Evolutionary conservation across 2,329 filamentous ascomycete genomes (phyloP).

Genomic region (Scopulariopsis brevicaulis): DNA sequence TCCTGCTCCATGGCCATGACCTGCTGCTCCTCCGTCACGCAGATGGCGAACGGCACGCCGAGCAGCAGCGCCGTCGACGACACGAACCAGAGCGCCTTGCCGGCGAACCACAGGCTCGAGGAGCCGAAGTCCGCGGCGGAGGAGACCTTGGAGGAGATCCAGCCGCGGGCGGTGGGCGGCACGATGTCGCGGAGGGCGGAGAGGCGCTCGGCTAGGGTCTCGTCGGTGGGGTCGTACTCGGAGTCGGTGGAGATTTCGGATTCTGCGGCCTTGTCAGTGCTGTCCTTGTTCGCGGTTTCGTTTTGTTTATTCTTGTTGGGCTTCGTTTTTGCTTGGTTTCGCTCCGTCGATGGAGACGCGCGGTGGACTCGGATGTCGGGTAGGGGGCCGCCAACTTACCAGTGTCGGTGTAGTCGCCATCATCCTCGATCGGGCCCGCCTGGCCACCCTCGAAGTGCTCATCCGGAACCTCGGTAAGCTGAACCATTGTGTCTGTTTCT

Average conservation of each 20-base stretch:
- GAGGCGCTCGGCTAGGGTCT: constrained; percentile 57
- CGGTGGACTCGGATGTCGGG: constrained; percentile 2
- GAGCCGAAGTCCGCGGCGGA: constrained; percentile 38
- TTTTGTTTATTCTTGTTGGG: background rate
- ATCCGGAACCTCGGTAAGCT: constrained; percentile 92
- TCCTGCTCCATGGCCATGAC: constrained; percentile 96
- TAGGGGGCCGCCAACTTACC: constrained; percentile 41
- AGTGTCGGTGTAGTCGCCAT: constrained; percentile 89
- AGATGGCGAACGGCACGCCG: constrained; percentile 86
- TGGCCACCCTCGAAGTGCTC: constrained; percentile 77
- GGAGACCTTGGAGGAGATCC: constrained; percentile 49
- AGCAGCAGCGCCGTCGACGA: constrained; percentile 82
- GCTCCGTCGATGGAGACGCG: background rate
- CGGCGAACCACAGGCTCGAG: constrained; percentile 56
- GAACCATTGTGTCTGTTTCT: constrained; percentile 61
- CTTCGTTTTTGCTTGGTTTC: background rate
- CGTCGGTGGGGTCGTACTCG: constrained; percentile 48
- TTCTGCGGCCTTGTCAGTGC: constrained; percentile 32
- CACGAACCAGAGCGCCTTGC: constrained; percentile 83
- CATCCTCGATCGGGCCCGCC: constrained; percentile 59
- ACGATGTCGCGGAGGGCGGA: constrained; percentile 66
- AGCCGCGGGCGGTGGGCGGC: constrained; percentile 59
- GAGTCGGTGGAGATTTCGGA: constrained; percentile 78
- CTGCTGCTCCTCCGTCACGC: constrained; percentile 92
- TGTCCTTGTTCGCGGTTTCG: background rate